These are phyloP conservation scores for Diophrys appendiculata DNA, from an alignment of 73 alveolate genomes.

Conservation along the genomic window DNA sequence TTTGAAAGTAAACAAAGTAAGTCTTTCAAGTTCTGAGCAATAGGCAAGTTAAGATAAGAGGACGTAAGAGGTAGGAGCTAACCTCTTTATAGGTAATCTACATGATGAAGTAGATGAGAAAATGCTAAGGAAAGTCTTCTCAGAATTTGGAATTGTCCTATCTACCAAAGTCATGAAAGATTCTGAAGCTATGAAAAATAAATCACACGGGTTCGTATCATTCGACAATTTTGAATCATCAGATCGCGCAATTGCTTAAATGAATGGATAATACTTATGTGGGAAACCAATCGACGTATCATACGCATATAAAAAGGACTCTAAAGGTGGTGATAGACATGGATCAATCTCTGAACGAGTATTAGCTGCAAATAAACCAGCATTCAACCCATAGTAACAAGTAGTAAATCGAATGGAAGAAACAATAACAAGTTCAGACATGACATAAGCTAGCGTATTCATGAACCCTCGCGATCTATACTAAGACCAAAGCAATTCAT, in stretches of 20 bases:
- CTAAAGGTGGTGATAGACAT: slow-evolving; percentile 84
- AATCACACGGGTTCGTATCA: slow-evolving; percentile 96
- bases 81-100: slow-evolving; percentile 97
- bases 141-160: slow-evolving; percentile 95
- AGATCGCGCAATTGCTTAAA: slow-evolving; percentile 88
- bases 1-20: slow-evolving; percentile 95
- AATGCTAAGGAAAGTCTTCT: slow-evolving; percentile 96
- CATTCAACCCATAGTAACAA: slow-evolving; percentile 5
- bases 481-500: no score
- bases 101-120: slow-evolving; percentile 98
- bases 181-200: slow-evolving; percentile 89
- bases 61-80: slow-evolving; percentile 99
- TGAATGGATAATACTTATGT: slow-evolving; percentile 94
- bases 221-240: slow-evolving; percentile 97
- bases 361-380: slow-evolving; percentile 76
- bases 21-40: no score
- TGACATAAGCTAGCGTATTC: no score
- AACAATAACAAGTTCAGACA: no score
- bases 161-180: slow-evolving; percentile 91
- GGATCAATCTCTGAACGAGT: slow-evolving; percentile 90
- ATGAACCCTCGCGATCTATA: no score
- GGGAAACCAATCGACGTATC: slow-evolving; percentile 94
- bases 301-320: slow-evolving; percentile 96
- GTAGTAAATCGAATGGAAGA: no score
- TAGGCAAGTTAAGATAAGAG: slow-evolving; percentile 98